Evolutionary conservation across 2,329 filamentous ascomycete species (phyloP), one percentile per base, ranked within the genome.

Genomic region (Parasarocladium wereldwijsianum): DNA sequence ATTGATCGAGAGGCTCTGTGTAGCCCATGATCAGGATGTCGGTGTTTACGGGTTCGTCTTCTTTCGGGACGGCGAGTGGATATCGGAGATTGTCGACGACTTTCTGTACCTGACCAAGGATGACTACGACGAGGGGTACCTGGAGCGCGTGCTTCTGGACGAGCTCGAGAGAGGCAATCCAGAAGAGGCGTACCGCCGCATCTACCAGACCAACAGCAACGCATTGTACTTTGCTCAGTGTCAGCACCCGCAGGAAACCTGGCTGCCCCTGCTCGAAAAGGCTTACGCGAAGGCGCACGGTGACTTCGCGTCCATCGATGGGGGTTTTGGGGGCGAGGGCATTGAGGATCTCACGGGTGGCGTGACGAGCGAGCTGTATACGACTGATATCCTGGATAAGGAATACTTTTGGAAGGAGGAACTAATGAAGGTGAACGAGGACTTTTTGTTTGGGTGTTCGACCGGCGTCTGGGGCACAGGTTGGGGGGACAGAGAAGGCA

Each of bases 31-130:
- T 39, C 70, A 81, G 45, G 61, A 69, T 18, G 70, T 85, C 3
- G 82, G 82, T 9, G 80, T 87, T 1, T 90, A 90, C 40, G 83
- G 83, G 1, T 90, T 90, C 40, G 80, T 90, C 8, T 87, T 90
- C 45, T 71, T 80, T 50, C 68, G 81, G 40, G 82, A 87, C 41
- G 79, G 79, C 13, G 78, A 81, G 48, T 87, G 80, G 64, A 57
- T 65, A 38, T 67, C 61, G 1, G 64, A 66, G 45, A 65, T 70
- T 39, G 65, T 70, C 23, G 66, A 70, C 32, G 66, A 70, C 42
- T 66, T 66, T 38, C 50, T 69, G 10, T 70, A 67, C 38, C 55
- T 70, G 12, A 66, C 58, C 26, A 68, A 66, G 38, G 57, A 64
- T 0, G 64, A 70, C 44, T 80, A 76, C 34, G 70, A 81, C 36